Evolutionary conservation across 257 asterid genomes (phyloP).

Genomic region (Scutellaria minor): DNA sequence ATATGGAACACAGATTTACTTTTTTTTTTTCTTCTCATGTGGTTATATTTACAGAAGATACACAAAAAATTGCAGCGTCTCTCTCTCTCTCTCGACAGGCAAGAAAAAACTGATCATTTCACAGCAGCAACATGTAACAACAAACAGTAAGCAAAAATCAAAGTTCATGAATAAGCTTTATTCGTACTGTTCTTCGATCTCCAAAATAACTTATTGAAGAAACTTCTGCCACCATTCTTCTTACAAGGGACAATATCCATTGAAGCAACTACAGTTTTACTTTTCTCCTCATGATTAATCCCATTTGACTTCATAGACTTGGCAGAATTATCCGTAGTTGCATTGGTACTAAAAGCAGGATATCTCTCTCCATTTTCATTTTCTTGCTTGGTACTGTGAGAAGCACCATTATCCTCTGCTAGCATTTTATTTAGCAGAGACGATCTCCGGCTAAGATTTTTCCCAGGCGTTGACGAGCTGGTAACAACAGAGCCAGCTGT

Average conservation of each 20-base stretch:
- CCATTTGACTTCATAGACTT: constrained; percentile 31
- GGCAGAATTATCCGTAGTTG: constrained; percentile 36
- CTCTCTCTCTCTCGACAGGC: not conserved
- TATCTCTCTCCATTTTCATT: constrained; percentile 34
- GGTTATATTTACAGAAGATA: constrained; percentile 27
- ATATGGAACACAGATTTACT: not conserved
- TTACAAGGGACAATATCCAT: constrained; percentile 60
- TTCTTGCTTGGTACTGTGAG: constrained; percentile 48
- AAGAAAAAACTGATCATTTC: not conserved
- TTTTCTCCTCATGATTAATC: constrained; percentile 31
- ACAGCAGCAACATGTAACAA: constrained; percentile 10
- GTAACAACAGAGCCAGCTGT: constrained; percentile 40
- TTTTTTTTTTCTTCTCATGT: not conserved
- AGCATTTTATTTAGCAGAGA: constrained; percentile 57
- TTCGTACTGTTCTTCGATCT: constrained; percentile 47
- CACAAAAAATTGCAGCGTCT: not conserved
- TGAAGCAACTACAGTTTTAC: constrained; percentile 41
- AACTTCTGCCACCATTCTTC: constrained; percentile 55
- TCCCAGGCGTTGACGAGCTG: constrained; percentile 48
- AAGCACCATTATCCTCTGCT: constrained; percentile 59
- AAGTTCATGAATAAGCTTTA: not conserved
- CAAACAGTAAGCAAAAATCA: not conserved
- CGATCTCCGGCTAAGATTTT: constrained; percentile 53
- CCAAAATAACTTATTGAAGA: constrained; percentile 62
- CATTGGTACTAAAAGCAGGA: constrained; percentile 32